phyloP scores from a whole-genome alignment of 805 yeast genomes.

The Sugiyamaella marilandica region DNA sequence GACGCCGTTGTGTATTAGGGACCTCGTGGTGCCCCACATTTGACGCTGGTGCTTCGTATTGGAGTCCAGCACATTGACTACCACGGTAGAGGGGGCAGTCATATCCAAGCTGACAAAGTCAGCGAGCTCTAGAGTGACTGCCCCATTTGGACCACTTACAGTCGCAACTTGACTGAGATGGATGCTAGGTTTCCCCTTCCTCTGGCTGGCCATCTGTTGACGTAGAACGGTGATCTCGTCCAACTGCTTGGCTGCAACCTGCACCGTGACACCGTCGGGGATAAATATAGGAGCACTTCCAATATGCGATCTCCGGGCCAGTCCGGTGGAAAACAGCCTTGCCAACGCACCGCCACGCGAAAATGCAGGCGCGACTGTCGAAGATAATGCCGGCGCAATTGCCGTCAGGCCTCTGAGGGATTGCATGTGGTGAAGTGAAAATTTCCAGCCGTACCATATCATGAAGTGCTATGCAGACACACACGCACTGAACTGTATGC shows the following conservation, averaged over 20 bases:
- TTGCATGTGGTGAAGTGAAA: constrained; percentile 2
- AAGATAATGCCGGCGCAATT: background rate
- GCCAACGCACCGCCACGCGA: background rate
- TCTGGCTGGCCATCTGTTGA: constrained; percentile 54
- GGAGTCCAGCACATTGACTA: constrained; percentile 55
- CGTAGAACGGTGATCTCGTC: constrained; percentile 35
- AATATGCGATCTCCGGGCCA: constrained; percentile 39
- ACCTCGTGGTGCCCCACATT: constrained; percentile 93
- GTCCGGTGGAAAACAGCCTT: constrained; percentile 8
- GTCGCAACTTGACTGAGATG: constrained; percentile 54
- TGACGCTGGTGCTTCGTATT: constrained; percentile 64
- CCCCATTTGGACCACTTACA: constrained; percentile 76
- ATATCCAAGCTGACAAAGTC: constrained; percentile 52
- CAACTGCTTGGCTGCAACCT: constrained; percentile 27
- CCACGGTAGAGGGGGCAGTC: constrained; percentile 30
- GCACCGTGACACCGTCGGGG: constrained; percentile 54
- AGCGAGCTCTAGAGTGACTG: constrained; percentile 59
- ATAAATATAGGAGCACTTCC: constrained; percentile 75
- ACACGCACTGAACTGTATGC: no score
- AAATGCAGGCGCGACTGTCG: background rate
- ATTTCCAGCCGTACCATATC: constrained; percentile 5
- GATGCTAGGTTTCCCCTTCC: constrained; percentile 53
- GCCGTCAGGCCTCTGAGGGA: background rate
- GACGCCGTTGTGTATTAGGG: constrained; percentile 69
- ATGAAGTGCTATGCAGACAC: background rate